Conservation (phyloP, 2,329 filamentous ascomycete species). For the Xylogone sp. region DNA sequence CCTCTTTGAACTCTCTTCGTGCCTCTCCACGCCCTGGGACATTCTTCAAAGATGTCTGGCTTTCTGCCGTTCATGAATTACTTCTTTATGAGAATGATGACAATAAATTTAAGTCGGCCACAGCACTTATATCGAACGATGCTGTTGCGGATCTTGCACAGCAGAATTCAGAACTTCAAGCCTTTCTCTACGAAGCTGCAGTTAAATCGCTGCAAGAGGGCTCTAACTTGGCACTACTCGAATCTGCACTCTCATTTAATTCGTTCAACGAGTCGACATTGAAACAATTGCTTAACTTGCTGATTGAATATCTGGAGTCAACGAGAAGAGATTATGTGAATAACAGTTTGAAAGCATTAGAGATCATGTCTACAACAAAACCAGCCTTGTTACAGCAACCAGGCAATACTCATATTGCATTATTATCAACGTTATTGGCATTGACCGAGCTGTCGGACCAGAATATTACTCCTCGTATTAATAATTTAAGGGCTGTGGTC, state of each 20-base stretch:
- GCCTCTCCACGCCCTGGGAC: conserved; percentile 33
- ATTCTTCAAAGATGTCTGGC: conserved; percentile 18
- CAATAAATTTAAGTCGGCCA: conserved; percentile 32
- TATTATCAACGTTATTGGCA: conserved; percentile 50
- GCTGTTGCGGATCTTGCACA: conserved; percentile 34
- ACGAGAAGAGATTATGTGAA: conserved; percentile 15
- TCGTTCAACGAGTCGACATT: conserved; percentile 22
- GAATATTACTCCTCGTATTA: conserved; percentile 15
- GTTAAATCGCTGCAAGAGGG: conserved; percentile 34
- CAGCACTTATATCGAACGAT: conserved; percentile 43
- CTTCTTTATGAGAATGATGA: conserved; percentile 29
- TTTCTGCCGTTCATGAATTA: conserved; percentile 36
- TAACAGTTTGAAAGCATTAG: conserved; percentile 40
- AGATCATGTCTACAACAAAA: conserved; percentile 42
- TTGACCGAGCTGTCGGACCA: conserved; percentile 48
- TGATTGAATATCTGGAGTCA: conserved; percentile 24
- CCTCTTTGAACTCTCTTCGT: conserved; percentile 57
- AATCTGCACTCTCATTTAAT: conserved; percentile 39
- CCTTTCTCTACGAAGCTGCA: conserved; percentile 39
- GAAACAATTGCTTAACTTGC: conserved; percentile 24
- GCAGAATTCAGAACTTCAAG: conserved; percentile 40
- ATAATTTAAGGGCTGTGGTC: conserved; percentile 39
- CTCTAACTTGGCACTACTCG: conserved; percentile 41
- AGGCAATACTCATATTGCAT: conserved; percentile 41
- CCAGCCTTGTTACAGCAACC: conserved; percentile 42